A percentile compares a stretch with the other conserved stretches of the same genome.
phyloP scores from a whole-genome alignment of 2,329 filamentous ascomycete species.

The Phoma herbarum region DNA sequence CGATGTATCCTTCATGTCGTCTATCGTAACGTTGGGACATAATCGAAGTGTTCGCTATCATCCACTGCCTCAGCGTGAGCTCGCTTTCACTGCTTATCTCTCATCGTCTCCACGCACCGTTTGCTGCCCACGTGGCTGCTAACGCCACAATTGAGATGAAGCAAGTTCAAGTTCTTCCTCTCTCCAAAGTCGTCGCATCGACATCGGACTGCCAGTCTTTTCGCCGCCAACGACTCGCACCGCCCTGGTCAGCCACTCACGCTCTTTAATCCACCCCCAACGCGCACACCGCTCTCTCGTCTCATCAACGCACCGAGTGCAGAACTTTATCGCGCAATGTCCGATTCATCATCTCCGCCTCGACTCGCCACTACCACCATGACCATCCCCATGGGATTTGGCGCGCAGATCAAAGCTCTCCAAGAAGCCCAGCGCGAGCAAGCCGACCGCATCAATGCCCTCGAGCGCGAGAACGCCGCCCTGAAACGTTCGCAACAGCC shows the following conservation, averaged over 20 bases:
- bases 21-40: neutral
- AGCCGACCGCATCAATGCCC: conserved; percentile 13
- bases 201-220: neutral
- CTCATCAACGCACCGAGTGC: neutral
- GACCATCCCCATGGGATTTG: conserved; percentile 28
- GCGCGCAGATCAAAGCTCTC: conserved; percentile 24
- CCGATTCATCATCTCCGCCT: neutral
- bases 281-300: neutral
- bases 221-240: neutral
- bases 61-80: neutral
- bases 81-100: neutral
- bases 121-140: neutral
- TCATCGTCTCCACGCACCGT: neutral
- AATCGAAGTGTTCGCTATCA: no score
- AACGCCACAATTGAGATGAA: neutral
- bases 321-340: neutral
- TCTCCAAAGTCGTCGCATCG: neutral
- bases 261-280: neutral
- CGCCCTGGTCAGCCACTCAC: neutral
- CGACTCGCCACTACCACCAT: neutral
- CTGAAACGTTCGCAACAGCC: conserved; percentile 9
- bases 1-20: no score
- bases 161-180: neutral
- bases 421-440: conserved; percentile 24
- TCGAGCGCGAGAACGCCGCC: conserved; percentile 25